These are phyloP conservation scores for Stropharia rugosoannulata DNA, from an alignment of 768 basidiomycete genomes.

Conservation along the genomic window DNA sequence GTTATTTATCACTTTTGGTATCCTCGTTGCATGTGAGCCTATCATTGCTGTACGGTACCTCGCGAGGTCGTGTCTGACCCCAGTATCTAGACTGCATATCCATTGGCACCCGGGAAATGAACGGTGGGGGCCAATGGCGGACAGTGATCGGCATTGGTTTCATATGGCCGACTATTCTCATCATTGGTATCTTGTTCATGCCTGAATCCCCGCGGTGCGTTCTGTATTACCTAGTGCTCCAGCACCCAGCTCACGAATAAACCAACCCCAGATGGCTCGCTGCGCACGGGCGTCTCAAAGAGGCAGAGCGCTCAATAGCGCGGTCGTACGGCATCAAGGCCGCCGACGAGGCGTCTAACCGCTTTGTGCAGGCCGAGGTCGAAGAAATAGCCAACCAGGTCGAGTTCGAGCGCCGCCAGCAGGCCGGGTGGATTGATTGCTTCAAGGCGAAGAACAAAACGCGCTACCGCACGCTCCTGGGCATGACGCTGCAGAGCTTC, in stretches of 20 bases:
- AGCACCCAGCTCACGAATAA: constrained; percentile 1
- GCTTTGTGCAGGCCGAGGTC: constrained; percentile 44
- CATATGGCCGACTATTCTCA: constrained; percentile 61
- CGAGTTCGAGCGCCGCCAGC: constrained; percentile 44
- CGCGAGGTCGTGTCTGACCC: not conserved
- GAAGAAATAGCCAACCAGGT: constrained; percentile 56
- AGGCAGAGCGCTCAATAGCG: constrained; percentile 48
- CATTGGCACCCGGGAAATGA: constrained; percentile 58
- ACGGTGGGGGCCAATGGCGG: constrained; percentile 56
- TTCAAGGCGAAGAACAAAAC: constrained; percentile 56
- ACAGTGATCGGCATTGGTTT: constrained; percentile 61
- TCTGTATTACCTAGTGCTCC: not conserved
- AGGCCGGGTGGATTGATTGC: constrained; percentile 67
- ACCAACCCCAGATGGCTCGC: constrained; percentile 49
- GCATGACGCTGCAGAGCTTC: constrained; percentile 65
- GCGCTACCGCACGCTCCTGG: constrained; percentile 61
- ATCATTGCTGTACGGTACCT: not conserved
- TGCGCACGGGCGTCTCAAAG: constrained; percentile 41
- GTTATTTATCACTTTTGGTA: constrained; percentile 70
- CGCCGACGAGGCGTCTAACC: constrained; percentile 36
- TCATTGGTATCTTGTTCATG: constrained; percentile 67
- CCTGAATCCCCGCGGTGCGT: constrained; percentile 59
- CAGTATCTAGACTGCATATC: constrained; percentile 53
- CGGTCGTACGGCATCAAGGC: constrained; percentile 46
- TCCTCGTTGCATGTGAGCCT: constrained; percentile 60